Evolutionary conservation across 805 yeast species (phyloP), one percentile per base, ranked within the genome.

Genomic region (Clavispora fructus): DNA sequence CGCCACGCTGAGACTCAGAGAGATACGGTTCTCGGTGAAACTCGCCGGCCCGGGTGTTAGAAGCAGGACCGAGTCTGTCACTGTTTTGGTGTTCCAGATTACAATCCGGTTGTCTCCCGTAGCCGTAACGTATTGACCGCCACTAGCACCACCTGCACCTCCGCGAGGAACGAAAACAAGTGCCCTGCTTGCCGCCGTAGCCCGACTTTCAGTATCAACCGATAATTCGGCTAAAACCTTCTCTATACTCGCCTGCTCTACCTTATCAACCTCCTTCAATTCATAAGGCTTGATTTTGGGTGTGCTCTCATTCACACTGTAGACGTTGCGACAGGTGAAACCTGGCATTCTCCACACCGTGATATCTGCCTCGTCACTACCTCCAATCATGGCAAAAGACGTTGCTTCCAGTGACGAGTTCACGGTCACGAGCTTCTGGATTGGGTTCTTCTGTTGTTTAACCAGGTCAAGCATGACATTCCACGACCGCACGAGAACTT

Each of bases 331-430:
- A 56, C 95, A 85, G 40, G 77, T 79, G 16, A 79, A 68, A 23
- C 75, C 72, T 8, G 87, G 81, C 11, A 87, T 71, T 57, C 87
- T 92, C 94, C 96, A 87, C 0, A 88, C 73, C 0, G 85, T 74
- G 5, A 85, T 71, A 47, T 83, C 82, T 0, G 80, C 67, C 4
- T 73, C 75, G 2, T 75, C 73, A 25, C 79, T 74, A 1, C 94
- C 95, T 0, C 95, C 95, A 11, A 78, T 71, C 41, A 86, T 71
- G n/a, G 79, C 73, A 10, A 81, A 60, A 39, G 44, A 47, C 7
- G 39, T 39, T 3, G 19, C 27, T 32, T 37, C 43, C 28, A 13
- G 17, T 4, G 31, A 26, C 6, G 41, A n/a, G 9, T n/a, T 27
- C 30, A 79, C 68, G 3, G 68, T 51, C 8, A 58, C 59, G 9